These are phyloP conservation scores for Sporothrix phasma DNA, from an alignment of 2,329 filamentous ascomycete genomes.

Conservation along the genomic window DNA sequence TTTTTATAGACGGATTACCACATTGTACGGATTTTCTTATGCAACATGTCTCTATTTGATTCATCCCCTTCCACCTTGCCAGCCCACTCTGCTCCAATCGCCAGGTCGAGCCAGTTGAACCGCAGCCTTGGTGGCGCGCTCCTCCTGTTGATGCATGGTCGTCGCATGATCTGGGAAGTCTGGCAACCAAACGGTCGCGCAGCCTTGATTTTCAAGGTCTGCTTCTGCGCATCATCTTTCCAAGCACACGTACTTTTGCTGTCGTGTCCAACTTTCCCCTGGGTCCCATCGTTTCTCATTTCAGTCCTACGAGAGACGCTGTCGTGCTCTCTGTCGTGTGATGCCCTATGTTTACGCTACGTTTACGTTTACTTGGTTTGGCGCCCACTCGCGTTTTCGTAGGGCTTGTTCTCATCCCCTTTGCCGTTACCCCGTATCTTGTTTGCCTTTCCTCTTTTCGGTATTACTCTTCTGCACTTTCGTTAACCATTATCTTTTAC, in stretches of 20 bases:
- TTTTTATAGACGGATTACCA: too few relatives aligned
- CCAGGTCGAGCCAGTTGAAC: neutral
- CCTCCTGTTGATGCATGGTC: slow-evolving; percentile 1
- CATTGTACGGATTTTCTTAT: neutral
- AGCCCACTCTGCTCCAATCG: neutral
- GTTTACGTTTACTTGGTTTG: neutral
- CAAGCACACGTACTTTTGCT: neutral
- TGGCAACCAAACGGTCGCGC: slow-evolving; percentile 1
- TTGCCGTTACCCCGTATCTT: neutral
- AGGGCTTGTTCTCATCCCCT: neutral
- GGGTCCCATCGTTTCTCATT: neutral
- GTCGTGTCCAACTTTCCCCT: neutral
- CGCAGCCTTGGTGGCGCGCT: neutral
- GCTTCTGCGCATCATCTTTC: slow-evolving; percentile 2
- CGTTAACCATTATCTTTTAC: neutral
- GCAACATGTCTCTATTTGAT: neutral
- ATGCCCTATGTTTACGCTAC: neutral
- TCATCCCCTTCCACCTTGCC: neutral
- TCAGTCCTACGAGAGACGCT: neutral
- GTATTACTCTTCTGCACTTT: neutral
- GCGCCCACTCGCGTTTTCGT: neutral
- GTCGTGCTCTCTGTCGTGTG: neutral
- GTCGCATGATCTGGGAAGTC: slow-evolving; percentile 6
- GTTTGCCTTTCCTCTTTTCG: neutral
- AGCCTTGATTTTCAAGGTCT: slow-evolving; percentile 8